phyloP scores from a whole-genome alignment of 2,329 filamentous ascomycete genomes.

The Colletotrichum horii region DNA sequence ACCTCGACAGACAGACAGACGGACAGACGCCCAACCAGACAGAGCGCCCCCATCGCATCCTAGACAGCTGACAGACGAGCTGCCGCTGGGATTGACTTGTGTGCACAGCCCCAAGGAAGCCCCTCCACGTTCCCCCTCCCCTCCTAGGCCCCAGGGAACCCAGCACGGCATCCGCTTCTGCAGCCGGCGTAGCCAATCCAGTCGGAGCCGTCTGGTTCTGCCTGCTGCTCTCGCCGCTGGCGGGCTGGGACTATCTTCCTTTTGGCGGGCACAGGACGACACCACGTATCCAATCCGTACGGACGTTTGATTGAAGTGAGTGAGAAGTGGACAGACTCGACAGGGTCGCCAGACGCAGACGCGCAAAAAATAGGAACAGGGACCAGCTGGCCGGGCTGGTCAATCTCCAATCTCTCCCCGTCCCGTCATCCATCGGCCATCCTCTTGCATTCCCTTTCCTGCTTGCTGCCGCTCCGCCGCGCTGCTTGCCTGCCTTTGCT shows the following conservation, averaged over 20 bases:
- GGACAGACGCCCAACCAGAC: background rate
- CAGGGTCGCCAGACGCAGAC: conserved; percentile 2
- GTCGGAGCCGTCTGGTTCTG: conserved; percentile 1
- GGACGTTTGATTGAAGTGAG: conserved; percentile 8
- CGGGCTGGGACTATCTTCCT: background rate
- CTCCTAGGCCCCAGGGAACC: conserved; percentile 1
- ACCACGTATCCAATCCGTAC: background rate
- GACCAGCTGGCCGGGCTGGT: conserved; percentile 12
- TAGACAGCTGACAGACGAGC: conserved; percentile 4
- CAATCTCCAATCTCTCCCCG: background rate
- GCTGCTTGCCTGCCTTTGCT: background rate
- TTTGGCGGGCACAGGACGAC: conserved; percentile 1
- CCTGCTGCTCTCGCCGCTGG: conserved; percentile 10
- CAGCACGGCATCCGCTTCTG: conserved; percentile 20
- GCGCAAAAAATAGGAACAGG: conserved; percentile 20
- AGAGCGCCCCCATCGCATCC: background rate
- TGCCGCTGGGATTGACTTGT: conserved; percentile 9
- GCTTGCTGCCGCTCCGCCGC: background rate
- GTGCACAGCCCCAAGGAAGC: conserved; percentile 21
- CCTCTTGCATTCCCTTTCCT: conserved; percentile 7
- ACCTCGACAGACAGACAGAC: background rate
- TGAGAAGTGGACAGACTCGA: conserved; percentile 17
- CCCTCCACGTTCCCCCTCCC: conserved; percentile 4
- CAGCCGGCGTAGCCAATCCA: conserved; percentile 10
- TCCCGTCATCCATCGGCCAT: conserved; percentile 10